Conservation (phyloP, 192 early-diverging fungal genomes). For the Geranomyces variabilis region DNA sequence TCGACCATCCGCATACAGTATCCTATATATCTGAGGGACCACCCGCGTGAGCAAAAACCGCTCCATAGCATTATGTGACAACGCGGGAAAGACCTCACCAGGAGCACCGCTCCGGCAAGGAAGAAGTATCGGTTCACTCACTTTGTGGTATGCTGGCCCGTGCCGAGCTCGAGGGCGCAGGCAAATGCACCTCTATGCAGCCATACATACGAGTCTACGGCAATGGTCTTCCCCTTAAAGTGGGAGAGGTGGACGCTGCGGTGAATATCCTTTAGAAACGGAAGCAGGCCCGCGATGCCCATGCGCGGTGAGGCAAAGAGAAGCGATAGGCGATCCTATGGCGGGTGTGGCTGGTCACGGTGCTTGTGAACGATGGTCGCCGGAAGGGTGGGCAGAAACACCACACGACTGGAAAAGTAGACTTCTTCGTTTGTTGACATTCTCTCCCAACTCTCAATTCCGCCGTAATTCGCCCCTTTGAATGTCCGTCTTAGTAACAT, state of each 20-base stretch:
- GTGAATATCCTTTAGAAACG: conserved; percentile 76
- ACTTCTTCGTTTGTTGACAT: too few relatives aligned
- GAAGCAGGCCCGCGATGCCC: conserved; percentile 90
- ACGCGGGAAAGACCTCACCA: too few relatives aligned
- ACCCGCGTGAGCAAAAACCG: not conserved
- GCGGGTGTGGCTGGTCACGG: too few relatives aligned
- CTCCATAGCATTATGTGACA: too few relatives aligned
- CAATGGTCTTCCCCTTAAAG: conserved; percentile 69
- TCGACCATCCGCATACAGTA: conserved; percentile 78
- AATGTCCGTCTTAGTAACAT: conserved; percentile 36
- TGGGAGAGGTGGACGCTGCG: conserved; percentile 68
- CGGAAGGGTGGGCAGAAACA: too few relatives aligned
- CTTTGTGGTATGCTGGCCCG: conserved; percentile 70
- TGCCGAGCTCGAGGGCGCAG: conserved; percentile 81
- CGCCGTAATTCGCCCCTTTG: too few relatives aligned
- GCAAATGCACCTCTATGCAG: conserved; percentile 85
- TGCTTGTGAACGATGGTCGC: too few relatives aligned
- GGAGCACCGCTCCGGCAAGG: not conserved
- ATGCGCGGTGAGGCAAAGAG: conserved; percentile 47
- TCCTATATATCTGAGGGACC: conserved; percentile 69
- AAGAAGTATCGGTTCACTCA: conserved; percentile 21
- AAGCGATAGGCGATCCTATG: too few relatives aligned
- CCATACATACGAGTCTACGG: conserved; percentile 96
- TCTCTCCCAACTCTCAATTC: too few relatives aligned
- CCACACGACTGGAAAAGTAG: too few relatives aligned